These are phyloP conservation scores for Leccinum fibrillosum DNA, from an alignment of 768 basidiomycete species.

Conservation along the genomic window DNA sequence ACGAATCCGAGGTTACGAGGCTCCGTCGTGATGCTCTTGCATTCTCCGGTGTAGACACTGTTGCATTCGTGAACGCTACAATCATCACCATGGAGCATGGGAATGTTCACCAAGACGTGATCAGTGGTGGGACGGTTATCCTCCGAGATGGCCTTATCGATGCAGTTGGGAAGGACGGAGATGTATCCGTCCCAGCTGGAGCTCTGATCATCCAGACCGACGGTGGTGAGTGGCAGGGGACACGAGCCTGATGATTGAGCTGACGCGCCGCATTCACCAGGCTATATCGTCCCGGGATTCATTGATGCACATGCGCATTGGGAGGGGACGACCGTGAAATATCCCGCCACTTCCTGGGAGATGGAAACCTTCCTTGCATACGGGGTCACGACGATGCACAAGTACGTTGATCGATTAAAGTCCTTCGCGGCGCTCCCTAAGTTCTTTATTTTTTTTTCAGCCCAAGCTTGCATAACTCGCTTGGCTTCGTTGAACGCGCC, in stretches of 20 bases:
- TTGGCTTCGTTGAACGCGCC: slow-evolving; percentile 62
- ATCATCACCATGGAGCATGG: slow-evolving; percentile 67
- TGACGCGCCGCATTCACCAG: slow-evolving; percentile 31
- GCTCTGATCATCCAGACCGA: slow-evolving; percentile 53
- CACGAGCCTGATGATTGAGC: background rate
- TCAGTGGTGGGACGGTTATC: slow-evolving; percentile 50
- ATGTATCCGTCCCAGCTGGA: slow-evolving; percentile 34
- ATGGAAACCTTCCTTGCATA: slow-evolving; percentile 73
- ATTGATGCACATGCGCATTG: slow-evolving; percentile 79
- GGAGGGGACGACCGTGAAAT: slow-evolving; percentile 48
- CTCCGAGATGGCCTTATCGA: slow-evolving; percentile 58
- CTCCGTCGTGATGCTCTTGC: slow-evolving; percentile 49
- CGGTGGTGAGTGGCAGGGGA: slow-evolving; percentile 45
- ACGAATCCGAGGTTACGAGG: slow-evolving; percentile 58
- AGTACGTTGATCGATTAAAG: slow-evolving; percentile 39
- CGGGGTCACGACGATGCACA: slow-evolving; percentile 74
- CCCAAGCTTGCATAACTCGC: slow-evolving; percentile 61
- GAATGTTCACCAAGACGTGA: slow-evolving; percentile 44
- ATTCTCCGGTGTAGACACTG: slow-evolving; percentile 32
- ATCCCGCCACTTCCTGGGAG: slow-evolving; percentile 71
- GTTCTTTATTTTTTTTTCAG: slow-evolving; percentile 29
- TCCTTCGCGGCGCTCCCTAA: background rate
- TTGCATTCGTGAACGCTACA: slow-evolving; percentile 67
- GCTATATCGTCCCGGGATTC: slow-evolving; percentile 67
- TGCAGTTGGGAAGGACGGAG: slow-evolving; percentile 36